Base-by-base conservation (phyloP, 345 rosid genomes). In the Gossypium ekmanianum region DNA sequence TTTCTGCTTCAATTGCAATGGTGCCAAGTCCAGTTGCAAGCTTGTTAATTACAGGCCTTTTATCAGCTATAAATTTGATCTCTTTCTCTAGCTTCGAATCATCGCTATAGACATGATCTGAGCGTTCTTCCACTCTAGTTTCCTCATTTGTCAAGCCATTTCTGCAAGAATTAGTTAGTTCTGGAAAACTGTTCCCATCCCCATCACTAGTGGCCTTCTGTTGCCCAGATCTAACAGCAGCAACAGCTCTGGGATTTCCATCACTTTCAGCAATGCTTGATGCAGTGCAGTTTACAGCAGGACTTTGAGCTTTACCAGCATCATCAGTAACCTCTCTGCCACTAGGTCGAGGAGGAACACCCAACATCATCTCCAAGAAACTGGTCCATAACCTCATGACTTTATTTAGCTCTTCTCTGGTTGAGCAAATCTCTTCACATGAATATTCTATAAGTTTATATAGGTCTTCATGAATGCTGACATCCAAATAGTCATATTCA, bases 381-480 rank as follows among this genome's bases (percentile, higher is more conserved):
- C 87, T 79, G 47, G 84, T 87, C 99, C 99, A 95, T 65, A 95
- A 91, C 85, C 87, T 85, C 89, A 91, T 87, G 76, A 88, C 92
- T 88, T 93, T 93, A 81, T 82, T 84, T 26, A 88, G 74, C 83
- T 95, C 98, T 79, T 95, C 99, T 88, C 90, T 94, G 71, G 97
- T 85, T 44, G 94, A 89, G 90, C 93, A 93, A 81, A 93, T 85
- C 81, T 95, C 99, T 86, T 90, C 96, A 81, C 97, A 95, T 41
- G 98, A 95, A 85, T 93, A 95, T 62, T 87, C 86, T 71, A 95
- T 88, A 78, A 95, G 90, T 81, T 90, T 93, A 81, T 83, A 89
- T 79, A 93, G 78, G 81, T 95, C 98, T 73, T 95, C 98, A 64
- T 93, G 96, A 85, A 95, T 84, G 76, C 76, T 82, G 74, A 51